These are phyloP conservation scores for Sherardia arvensis DNA, from an alignment of 257 asterid species.

Conservation along the genomic window DNA sequence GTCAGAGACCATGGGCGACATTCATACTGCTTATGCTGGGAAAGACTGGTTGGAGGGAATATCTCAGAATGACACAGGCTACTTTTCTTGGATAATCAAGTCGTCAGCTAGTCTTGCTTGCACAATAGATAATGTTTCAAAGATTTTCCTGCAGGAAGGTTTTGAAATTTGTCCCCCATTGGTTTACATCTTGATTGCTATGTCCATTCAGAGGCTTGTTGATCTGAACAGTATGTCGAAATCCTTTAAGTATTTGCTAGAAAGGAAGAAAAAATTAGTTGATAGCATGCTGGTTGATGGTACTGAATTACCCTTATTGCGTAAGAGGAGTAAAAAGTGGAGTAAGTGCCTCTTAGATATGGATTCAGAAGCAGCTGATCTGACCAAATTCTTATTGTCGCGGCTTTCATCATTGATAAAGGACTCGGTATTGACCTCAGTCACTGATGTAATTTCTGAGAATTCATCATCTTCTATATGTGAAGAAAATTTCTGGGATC, in stretches of 20 bases:
- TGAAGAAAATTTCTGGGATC: slow-evolving; percentile 25
- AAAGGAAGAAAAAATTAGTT: slow-evolving; percentile 32
- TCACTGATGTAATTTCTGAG: slow-evolving; percentile 22
- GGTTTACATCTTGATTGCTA: slow-evolving; percentile 50
- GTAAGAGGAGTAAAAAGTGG: slow-evolving; percentile 50
- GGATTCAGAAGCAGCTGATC: slow-evolving; percentile 57
- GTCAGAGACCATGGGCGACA: slow-evolving; percentile 51
- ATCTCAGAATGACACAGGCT: slow-evolving; percentile 40
- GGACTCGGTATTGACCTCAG: slow-evolving; percentile 23
- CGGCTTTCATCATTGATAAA: slow-evolving; percentile 35
- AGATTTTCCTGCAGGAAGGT: slow-evolving; percentile 43
- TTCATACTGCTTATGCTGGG: slow-evolving; percentile 48
- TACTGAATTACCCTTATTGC: slow-evolving; percentile 23
- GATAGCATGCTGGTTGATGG: slow-evolving; percentile 34
- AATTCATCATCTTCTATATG: slow-evolving; percentile 22
- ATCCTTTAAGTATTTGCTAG: slow-evolving; percentile 58
- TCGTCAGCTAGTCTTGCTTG: slow-evolving; percentile 56
- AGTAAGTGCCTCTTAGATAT: slow-evolving; percentile 29
- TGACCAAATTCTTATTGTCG: slow-evolving; percentile 46
- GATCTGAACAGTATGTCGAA: slow-evolving; percentile 62
- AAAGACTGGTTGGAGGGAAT: slow-evolving; percentile 63
- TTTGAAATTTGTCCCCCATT: slow-evolving; percentile 46
- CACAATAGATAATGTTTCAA: slow-evolving; percentile 43
- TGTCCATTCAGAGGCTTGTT: slow-evolving; percentile 74
- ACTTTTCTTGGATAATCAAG: slow-evolving; percentile 50